phyloP scores from a whole-genome alignment of 208 protist genomes.

The Leishmania arabica region DNA sequence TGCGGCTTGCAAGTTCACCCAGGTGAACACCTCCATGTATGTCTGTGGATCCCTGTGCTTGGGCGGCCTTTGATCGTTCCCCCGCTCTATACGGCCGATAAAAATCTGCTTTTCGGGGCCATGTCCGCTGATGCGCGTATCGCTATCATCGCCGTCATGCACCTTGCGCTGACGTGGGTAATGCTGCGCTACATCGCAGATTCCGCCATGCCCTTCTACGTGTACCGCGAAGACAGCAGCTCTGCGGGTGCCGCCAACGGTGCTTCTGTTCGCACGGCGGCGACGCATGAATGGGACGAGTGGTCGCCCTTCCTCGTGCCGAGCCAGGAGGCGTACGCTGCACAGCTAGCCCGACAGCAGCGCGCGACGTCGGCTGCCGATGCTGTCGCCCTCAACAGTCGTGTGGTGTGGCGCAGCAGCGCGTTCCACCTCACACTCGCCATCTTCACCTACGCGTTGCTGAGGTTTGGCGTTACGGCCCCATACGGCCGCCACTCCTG shows the following conservation, averaged over 20 bases:
- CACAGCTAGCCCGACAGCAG: neutral
- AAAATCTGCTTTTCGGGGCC: neutral
- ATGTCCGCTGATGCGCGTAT: neutral
- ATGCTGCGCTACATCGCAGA: constrained; percentile 25
- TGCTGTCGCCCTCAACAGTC: constrained; percentile 17
- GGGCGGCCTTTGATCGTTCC: neutral
- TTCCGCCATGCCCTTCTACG: constrained; percentile 33
- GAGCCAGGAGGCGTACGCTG: neutral
- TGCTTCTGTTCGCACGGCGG: neutral
- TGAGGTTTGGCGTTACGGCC: constrained; percentile 30
- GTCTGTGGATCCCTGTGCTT: neutral
- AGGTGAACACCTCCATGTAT: neutral
- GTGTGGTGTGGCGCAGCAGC: constrained; percentile 16
- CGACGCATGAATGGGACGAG: constrained; percentile 6
- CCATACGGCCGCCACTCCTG: constrained; percentile 47
- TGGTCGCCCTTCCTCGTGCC: constrained; percentile 10
- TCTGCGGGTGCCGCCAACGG: neutral
- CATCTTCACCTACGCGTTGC: constrained; percentile 35
- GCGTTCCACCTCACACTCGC: constrained; percentile 37
- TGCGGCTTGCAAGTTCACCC: neutral
- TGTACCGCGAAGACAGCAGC: constrained; percentile 1
- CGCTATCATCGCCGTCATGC: constrained; percentile 2
- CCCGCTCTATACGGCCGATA: neutral
- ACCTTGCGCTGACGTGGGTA: constrained; percentile 21
- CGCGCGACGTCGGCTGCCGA: constrained; percentile 16